These are phyloP conservation scores for Aspergillus niger DNA, from an alignment of 2,329 filamentous ascomycete genomes.

Conservation along the genomic window DNA sequence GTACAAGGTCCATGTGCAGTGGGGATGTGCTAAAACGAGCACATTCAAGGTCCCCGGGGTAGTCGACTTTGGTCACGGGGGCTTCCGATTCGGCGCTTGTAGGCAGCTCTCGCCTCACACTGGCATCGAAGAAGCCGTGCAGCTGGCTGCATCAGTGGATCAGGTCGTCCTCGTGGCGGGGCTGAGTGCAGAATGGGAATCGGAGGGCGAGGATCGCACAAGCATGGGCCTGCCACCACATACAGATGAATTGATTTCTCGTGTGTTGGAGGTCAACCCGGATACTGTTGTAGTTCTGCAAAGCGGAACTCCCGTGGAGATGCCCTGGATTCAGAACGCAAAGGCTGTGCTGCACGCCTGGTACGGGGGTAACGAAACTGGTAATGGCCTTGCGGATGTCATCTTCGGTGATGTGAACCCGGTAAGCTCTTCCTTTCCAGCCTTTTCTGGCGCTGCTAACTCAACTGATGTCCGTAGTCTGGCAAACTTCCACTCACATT, in stretches of 20 bases:
- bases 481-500: conserved; percentile 67
- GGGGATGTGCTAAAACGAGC: conserved; percentile 57
- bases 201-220: conserved; percentile 61
- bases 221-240: conserved; percentile 50
- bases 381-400: conserved; percentile 74
- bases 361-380: conserved; percentile 80
- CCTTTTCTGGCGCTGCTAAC: neutral
- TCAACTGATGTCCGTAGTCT: conserved; percentile 36
- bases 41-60: conserved; percentile 51
- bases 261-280: conserved; percentile 64
- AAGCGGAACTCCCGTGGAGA: conserved; percentile 65
- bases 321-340: conserved; percentile 45
- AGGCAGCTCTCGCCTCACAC: conserved; percentile 34
- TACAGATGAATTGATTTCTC: conserved; percentile 58
- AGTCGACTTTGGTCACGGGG: conserved; percentile 57
- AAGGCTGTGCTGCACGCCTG: conserved; percentile 69
- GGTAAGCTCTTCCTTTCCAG: neutral
- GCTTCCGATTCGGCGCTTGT: conserved; percentile 60
- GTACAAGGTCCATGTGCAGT: conserved; percentile 61
- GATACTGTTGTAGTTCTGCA: conserved; percentile 72
- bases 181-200: conserved; percentile 61
- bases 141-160: conserved; percentile 67
- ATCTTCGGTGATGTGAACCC: conserved; percentile 72
- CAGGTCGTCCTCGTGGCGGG: conserved; percentile 75
- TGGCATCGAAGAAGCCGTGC: conserved; percentile 52